phyloP scores from a whole-genome alignment of 345 rosid genomes.

The Litchi chinensis region DNA sequence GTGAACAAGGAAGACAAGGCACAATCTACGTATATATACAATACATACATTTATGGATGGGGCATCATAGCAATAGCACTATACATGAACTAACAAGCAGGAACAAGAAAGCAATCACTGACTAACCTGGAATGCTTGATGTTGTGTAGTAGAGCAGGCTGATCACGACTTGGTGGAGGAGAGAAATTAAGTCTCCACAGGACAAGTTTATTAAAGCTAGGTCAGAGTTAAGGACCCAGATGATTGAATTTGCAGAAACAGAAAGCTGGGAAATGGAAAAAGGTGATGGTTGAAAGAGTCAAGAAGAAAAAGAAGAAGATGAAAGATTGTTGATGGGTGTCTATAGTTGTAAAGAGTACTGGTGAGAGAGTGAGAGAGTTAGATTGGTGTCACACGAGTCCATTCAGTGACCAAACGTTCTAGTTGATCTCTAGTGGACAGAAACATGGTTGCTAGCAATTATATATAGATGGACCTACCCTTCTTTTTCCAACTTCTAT shows the following conservation, averaged over 20 bases:
- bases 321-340: background rate
- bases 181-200: too few relatives aligned
- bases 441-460: background rate
- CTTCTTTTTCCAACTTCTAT: background rate
- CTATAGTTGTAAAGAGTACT: background rate
- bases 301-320: background rate
- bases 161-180: background rate
- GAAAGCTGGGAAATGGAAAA: too few relatives aligned
- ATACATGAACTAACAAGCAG: too few relatives aligned
- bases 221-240: background rate
- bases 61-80: background rate
- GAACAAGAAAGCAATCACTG: too few relatives aligned
- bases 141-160: background rate
- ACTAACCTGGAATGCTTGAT: background rate
- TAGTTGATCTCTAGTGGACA: background rate
- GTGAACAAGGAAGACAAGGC: too few relatives aligned
- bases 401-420: conserved; percentile 7
- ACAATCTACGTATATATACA: background rate
- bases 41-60: too few relatives aligned
- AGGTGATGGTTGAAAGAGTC: too few relatives aligned
- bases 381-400: conserved; percentile 7
- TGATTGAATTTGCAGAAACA: background rate
- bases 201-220: too few relatives aligned
- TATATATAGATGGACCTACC: conserved; percentile 8
- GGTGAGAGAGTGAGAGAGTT: background rate